Base-by-base conservation (phyloP, 2,329 filamentous ascomycete genomes). In the Cordyceps farinosa region DNA sequence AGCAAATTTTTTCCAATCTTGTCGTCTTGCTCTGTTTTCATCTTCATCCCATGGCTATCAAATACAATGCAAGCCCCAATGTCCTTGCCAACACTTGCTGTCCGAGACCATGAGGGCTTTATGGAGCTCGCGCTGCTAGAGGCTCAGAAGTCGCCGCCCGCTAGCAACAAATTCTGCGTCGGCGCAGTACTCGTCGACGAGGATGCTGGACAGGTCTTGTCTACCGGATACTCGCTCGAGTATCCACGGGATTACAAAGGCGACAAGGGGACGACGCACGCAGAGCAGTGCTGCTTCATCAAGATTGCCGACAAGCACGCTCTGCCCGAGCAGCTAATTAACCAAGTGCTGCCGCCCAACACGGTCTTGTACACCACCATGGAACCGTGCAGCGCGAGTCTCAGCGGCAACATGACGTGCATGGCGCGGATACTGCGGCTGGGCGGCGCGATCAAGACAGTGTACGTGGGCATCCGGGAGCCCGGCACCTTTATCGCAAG, bases 301-400 rank as follows among this genome's bases (percentile, higher is more conserved):
- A 80, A 80, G 69, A 70, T 79, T 5, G 75, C 75, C 30, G 72
- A 79, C 17, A 61, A 70, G 42, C 66, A 78, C 53, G 66, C 69
- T 30, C 53, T 79, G 5, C 67, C 71, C 0, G 77, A 79, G 60
- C 71, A 74, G 5, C 66, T 69, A 13, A 72, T 79, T 5, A 63
- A 67, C 10, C 66, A 74, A n/a, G 73, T 77, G 4, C 68, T 80
- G 3, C 75, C 77, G 0, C 27, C 67, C 2, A 76, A 78, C 57
- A 77, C 77, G 0, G 73, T 72, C 1, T 69, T 80, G 0, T 80
- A 80, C 63, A 80, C 77, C 5, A 79, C 77, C 8, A 79, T 80
- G 77, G 78, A 80, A 64, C 76, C 78, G 5, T 80, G 78, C 67
- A 79, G 75, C 59, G 71, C 76, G 64, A 71, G 77, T 61, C 66